Conservation (phyloP, 495 filamentous ascomycete species). For the Penicillium malachiteum region DNA sequence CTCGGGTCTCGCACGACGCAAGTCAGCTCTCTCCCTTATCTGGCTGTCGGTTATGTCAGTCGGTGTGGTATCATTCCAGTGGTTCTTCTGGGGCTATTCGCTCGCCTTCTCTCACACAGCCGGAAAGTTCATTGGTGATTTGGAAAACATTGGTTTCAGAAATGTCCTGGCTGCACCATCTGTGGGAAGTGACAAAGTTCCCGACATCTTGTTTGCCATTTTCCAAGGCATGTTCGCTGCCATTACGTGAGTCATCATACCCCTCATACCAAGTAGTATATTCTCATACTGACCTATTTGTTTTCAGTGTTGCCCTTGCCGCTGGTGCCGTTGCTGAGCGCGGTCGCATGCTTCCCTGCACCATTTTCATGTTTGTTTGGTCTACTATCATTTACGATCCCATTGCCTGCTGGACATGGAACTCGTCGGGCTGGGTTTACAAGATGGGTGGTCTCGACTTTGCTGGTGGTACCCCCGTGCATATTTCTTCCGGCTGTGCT, state of each 20-base stretch:
- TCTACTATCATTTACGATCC: constrained; percentile 91
- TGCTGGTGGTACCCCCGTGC: constrained; percentile 93
- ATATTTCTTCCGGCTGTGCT: constrained; percentile 87
- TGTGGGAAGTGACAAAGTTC: constrained; percentile 75
- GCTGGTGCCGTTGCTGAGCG: constrained; percentile 91
- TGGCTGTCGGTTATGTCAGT: constrained; percentile 98
- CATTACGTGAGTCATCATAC: constrained; percentile 67
- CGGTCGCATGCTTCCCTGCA: constrained; percentile 88
- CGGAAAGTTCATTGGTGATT: constrained; percentile 78
- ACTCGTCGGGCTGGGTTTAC: constrained; percentile 78
- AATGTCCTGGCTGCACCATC: constrained; percentile 79
- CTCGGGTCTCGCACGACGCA: constrained; percentile 93
- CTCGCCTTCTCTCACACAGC: constrained; percentile 87
- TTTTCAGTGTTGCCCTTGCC: constrained; percentile 73
- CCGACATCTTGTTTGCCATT: constrained; percentile 87
- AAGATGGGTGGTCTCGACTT: constrained; percentile 89
- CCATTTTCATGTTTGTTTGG: constrained; percentile 98
- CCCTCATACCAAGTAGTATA: background rate
- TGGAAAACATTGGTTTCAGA: constrained; percentile 82
- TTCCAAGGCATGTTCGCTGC: constrained; percentile 98
- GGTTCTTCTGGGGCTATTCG: constrained; percentile 99
- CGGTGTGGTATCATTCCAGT: constrained; percentile 88
- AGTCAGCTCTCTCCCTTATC: constrained; percentile 91
- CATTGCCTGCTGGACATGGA: constrained; percentile 99
- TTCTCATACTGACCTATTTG: background rate